phyloP scores from a whole-genome alignment of 208 protist genomes.

The Leptomonas pyrrhocoris region DNA sequence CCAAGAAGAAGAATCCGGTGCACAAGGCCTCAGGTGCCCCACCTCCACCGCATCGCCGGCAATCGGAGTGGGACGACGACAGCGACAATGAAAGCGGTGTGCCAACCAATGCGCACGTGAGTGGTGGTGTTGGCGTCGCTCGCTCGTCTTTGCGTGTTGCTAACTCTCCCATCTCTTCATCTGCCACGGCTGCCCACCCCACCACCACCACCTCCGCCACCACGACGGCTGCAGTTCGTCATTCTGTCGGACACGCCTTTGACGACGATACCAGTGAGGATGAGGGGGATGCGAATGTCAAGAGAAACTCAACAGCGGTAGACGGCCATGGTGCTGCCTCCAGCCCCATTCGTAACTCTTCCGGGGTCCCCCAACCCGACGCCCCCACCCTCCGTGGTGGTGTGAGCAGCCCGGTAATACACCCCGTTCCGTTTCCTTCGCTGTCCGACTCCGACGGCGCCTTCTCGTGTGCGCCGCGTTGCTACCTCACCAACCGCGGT shows the following conservation, averaged over 20 bases:
- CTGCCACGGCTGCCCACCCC: too few relatives aligned
- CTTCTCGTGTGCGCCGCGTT: slow-evolving; percentile 49
- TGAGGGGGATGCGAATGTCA: not conserved
- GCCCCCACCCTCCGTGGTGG: not conserved
- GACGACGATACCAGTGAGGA: slow-evolving; percentile 55
- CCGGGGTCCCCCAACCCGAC: not conserved
- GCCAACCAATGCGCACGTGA: not conserved
- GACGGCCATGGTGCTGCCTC: not conserved
- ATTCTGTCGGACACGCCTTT: slow-evolving; percentile 28
- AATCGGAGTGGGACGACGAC: slow-evolving; percentile 59
- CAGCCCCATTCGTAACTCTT: not conserved
- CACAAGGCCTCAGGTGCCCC: not conserved
- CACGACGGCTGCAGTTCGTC: not conserved
- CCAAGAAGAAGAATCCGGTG: not conserved
- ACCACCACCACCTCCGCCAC: not conserved
- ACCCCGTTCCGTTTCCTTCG: slow-evolving; percentile 73
- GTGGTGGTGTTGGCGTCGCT: not conserved
- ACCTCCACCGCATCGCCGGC: not conserved
- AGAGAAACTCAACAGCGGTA: not conserved
- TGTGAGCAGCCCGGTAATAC: slow-evolving; percentile 16
- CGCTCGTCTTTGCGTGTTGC: too few relatives aligned
- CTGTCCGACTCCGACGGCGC: slow-evolving; percentile 27
- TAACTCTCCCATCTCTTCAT: too few relatives aligned
- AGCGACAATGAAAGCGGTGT: slow-evolving; percentile 38
- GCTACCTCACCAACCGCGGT: slow-evolving; percentile 69